Evolutionary conservation across 1,284 basidiomycete genomes (phyloP), one percentile per base, ranked within the genome.

Genomic region (Rhodotorula glutinis): DNA sequence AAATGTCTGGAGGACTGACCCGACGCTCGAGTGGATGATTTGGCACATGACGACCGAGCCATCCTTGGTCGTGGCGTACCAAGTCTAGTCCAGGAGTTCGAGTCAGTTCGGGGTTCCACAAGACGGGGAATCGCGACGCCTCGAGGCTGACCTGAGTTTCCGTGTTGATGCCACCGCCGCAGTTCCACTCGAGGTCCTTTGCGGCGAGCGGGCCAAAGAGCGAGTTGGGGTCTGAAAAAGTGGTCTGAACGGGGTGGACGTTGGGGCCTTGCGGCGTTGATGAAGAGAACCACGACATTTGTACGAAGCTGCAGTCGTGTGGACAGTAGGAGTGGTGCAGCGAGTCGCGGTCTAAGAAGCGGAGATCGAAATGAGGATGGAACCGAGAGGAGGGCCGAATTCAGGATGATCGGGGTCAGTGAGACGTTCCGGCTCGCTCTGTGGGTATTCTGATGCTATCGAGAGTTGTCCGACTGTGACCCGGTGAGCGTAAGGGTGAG

Each of bases 21-120:
- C 96, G 62, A 95, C 86, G 55, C 90, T 84, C 4, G 92, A 95
- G 83, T 97, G 93, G 76, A 99, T 98, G 69, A 98, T 85, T 81
- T 98, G 95, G 75, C 86, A 88, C 85, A 91, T 90, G 70, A 96
- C 73, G 63, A 87, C 85, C 30, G 85, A 85, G 8, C 94, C 94
- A 82, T 96, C 91, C 49, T 88, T 85, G 23, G 69, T 69, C 72
- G 90, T 84, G 46, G 88, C 83, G 80, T 99, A 99, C 82, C 88
- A 98, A 0, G 81, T 84, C 79, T 97, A 92, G 0, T 25, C 2
- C 41, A 4, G 21, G 25, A 21, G 3, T 11, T 14, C 13, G 25
- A 27, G 49, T 51, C 27, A 51, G 49, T 27, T 23, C 47, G 11
- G 47, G 23, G 19, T 4, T 11, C 46, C 13, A 47, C 8, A 47